Evolutionary conservation across 306 rosid genomes (phyloP).

Genomic region (Quercus parvula): DNA sequence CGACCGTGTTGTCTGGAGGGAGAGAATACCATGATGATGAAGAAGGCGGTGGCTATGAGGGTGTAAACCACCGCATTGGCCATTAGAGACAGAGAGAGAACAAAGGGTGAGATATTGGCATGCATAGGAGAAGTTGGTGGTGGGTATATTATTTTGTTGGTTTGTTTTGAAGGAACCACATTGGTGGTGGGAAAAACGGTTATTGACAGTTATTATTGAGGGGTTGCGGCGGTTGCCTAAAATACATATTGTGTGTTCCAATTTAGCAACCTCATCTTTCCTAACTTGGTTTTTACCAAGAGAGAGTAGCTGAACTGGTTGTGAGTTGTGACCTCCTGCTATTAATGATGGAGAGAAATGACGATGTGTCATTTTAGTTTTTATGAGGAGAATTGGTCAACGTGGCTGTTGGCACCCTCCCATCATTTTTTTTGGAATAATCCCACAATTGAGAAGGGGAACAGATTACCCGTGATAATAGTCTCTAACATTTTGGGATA

Average conservation of each 20-base stretch:
- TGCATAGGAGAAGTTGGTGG: conserved; percentile 2
- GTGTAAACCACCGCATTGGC: conserved; percentile 65
- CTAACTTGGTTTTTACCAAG: too few relatives aligned
- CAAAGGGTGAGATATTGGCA: neutral
- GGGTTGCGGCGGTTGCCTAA: conserved; percentile 15
- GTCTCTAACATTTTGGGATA: too few relatives aligned
- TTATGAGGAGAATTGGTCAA: too few relatives aligned
- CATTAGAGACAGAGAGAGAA: conserved; percentile 29
- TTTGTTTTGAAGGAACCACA: neutral
- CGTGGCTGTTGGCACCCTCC: too few relatives aligned
- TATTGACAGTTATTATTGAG: conserved; percentile 31
- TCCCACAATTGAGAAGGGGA: too few relatives aligned
- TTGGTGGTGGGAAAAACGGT: conserved; percentile 29
- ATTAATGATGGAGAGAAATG: too few relatives aligned
- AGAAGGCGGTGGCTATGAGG: conserved; percentile 54
- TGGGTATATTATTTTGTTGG: too few relatives aligned
- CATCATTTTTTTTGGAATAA: too few relatives aligned
- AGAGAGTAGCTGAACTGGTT: too few relatives aligned
- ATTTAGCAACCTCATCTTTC: neutral
- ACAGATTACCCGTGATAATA: fast-evolving
- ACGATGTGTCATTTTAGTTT: too few relatives aligned
- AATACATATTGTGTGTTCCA: neutral
- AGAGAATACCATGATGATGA: conserved; percentile 27
- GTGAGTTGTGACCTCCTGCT: too few relatives aligned
- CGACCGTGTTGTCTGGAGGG: conserved; percentile 8